Percentiles rank a stretch among this genome's conserved stretches.
These are phyloP conservation scores for Pleurotus eryngii DNA, from an alignment of 768 basidiomycete genomes.

Conservation along the genomic window DNA sequence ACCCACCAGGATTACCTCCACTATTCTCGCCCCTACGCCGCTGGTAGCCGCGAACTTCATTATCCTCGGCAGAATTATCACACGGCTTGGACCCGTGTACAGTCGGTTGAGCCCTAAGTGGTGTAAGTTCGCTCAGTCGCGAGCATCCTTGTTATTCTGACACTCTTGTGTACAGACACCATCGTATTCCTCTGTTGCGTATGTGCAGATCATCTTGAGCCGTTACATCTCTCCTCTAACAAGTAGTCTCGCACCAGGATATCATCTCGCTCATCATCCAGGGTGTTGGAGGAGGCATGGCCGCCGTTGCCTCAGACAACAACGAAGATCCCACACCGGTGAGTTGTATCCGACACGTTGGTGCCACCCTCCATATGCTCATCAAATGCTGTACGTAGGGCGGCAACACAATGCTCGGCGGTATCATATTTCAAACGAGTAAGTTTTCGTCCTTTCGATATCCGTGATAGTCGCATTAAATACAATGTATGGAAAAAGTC, in stretches of 20 bases:
- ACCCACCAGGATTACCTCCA: constrained; percentile 39
- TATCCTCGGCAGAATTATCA: constrained; percentile 47
- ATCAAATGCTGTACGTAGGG: constrained; percentile 16
- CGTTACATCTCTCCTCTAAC: neutral
- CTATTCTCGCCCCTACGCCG: constrained; percentile 57
- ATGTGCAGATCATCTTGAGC: constrained; percentile 1
- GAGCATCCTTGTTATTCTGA: neutral
- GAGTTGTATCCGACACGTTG: constrained; percentile 7
- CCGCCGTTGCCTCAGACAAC: constrained; percentile 30
- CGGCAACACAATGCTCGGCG: constrained; percentile 54
- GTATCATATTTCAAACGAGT: constrained; percentile 60
- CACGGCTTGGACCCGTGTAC: constrained; percentile 39
- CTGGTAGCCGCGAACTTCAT: constrained; percentile 60
- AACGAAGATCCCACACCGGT: constrained; percentile 3
- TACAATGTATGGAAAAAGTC: constrained; percentile 20
- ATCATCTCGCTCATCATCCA: constrained; percentile 61
- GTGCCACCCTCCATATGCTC: constrained; percentile 8
- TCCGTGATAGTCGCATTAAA: neutral
- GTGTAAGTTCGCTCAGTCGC: constrained; percentile 29
- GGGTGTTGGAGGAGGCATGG: constrained; percentile 58
- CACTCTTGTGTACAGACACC: constrained; percentile 28
- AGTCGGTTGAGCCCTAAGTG: constrained; percentile 39
- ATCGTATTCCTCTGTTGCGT: constrained; percentile 38
- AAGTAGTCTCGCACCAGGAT: constrained; percentile 31
- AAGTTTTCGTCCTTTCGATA: neutral